Evolutionary conservation across 83 land plant genomes (phyloP), one percentile per base, ranked within the genome.

Genomic region (Isoetes engelmannii): DNA sequence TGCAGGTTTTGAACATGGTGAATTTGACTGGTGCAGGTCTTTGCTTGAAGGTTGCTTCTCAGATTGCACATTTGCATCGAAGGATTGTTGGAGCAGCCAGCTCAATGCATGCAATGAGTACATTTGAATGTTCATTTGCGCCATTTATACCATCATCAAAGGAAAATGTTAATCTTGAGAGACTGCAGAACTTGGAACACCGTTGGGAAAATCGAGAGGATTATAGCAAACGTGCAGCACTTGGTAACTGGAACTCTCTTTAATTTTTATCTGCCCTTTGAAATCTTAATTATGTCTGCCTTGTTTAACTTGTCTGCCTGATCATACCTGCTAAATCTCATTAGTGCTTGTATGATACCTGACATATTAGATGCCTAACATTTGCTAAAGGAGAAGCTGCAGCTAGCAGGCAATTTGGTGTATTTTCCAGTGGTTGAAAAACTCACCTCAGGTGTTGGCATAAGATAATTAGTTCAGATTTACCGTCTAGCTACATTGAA

Each of bases 31-130:
- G 75, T 41, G 53, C 64, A 15, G 75, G 75, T 18, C 57, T 76
- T 4, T 76, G 75, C 63, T 44, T 76, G 47, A 41, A 50, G 18
- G 63, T 69, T 9, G 68, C 79, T n/a, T 76, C 79, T 15, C 70
- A 57, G 64, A 21, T 76, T 64, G 43, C 79, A 3, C 79, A 76
- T 71, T 60, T 76, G n/a, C 79, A 76, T 73, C 69, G 75, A 17
- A 56, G 75, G 17, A 76, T 76, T 71, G 63, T 71, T 37, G 70
- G 58, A 71, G 43, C 49, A 5, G 79, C 79, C 0, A 50, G 72
- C 4, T 47, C 69, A 7, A 56, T 76, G 79, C 68, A 76, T 76
- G 79, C 79, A 19, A 71, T 43, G 21, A 17, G 58, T 13, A 76
- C 79, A 47, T 71, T 76, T 63, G 69, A 57, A 47, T 17, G 60